phyloP scores from a whole-genome alignment of 2,329 filamentous ascomycete genomes.

The Neofusicoccum cordaticola region DNA sequence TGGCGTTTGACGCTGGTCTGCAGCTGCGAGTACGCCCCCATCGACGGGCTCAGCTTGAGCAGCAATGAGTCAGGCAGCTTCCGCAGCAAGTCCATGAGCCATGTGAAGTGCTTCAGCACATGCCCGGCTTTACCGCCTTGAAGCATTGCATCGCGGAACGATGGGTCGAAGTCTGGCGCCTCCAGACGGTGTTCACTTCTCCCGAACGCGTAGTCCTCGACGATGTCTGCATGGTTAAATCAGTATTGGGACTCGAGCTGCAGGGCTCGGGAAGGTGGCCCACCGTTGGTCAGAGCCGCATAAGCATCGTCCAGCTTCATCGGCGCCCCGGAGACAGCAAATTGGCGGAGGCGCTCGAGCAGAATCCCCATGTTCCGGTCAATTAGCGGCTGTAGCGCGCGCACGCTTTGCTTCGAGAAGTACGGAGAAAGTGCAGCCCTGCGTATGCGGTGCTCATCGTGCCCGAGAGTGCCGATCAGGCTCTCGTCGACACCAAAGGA shows the following conservation, averaged over 20 bases:
- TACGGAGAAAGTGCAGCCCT: background rate
- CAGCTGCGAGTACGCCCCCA: background rate
- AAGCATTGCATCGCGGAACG: slow-evolving; percentile 26
- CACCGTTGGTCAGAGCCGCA: slow-evolving; percentile 9
- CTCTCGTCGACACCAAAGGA: background rate
- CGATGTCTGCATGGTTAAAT: slow-evolving; percentile 34
- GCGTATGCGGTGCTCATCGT: slow-evolving; percentile 16
- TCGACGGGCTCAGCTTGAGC: background rate
- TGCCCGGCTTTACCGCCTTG: slow-evolving; percentile 26
- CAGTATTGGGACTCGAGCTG: too few relatives aligned
- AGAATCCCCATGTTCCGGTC: slow-evolving; percentile 5
- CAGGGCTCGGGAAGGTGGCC: slow-evolving; percentile 33
- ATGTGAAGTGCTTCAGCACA: slow-evolving; percentile 29
- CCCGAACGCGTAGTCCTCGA: slow-evolving; percentile 39
- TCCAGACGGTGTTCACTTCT: slow-evolving; percentile 32
- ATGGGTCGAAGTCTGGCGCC: slow-evolving; percentile 25
- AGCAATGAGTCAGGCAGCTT: slow-evolving; percentile 16
- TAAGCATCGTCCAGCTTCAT: background rate
- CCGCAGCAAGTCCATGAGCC: slow-evolving; percentile 19
- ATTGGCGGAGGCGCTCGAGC: background rate
- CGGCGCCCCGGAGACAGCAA: slow-evolving; percentile 1
- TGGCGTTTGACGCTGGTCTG: background rate
- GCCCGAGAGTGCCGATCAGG: slow-evolving; percentile 5
- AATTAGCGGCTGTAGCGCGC: slow-evolving; percentile 15
- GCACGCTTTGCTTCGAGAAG: slow-evolving; percentile 16